Evolutionary conservation across 257 asterid genomes (phyloP), one percentile per base, ranked within the genome.

Genomic region (Sherardia arvensis): DNA sequence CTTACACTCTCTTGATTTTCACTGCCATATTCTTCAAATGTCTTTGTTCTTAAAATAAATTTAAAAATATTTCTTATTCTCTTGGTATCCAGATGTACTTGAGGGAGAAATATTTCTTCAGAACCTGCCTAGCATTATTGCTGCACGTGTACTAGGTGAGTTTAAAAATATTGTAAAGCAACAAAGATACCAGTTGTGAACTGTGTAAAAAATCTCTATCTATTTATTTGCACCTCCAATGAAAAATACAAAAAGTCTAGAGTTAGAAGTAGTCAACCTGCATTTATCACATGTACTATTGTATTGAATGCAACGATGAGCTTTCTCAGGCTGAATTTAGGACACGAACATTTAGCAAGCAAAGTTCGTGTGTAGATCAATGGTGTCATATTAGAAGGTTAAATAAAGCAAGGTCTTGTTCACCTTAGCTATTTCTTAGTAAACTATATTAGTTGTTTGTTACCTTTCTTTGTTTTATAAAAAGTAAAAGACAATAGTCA

Each of bases 71-170:
- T 49, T 8, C 47, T 54, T 62, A 67, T 63, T 69, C 60, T 22
- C 53, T 75, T 69, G 69, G 51, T 64, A 75, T 71, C 61, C 89
- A 89, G 99, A 83, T 73, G 59, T 93, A 79, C 97, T 90, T 11
- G 96, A 85, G 82, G 97, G 99, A 57, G 95, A 92, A 72, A 90
- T 92, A 77, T 92, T 92, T 81, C 97, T 92, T 57, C 99, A 92
- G 79, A 92, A 92, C 80, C 88, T 92, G 70, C 99, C 99, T 27
- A 92, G 97, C 85, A 85, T 92, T 81, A 74, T 92, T 43, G 68
- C 96, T 69, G 96, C 94, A 21, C 95, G 87, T 73, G 97, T 85
- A 67, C 77, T 92, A 66, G 99, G 99, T 92, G 29, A 57, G 34
- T 8, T 23, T 40, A 57, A n/a, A 18, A 4, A 15, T 40, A 45